Evolutionary conservation across 2,329 filamentous ascomycete species (phyloP).

Genomic region (Capronia americana): DNA sequence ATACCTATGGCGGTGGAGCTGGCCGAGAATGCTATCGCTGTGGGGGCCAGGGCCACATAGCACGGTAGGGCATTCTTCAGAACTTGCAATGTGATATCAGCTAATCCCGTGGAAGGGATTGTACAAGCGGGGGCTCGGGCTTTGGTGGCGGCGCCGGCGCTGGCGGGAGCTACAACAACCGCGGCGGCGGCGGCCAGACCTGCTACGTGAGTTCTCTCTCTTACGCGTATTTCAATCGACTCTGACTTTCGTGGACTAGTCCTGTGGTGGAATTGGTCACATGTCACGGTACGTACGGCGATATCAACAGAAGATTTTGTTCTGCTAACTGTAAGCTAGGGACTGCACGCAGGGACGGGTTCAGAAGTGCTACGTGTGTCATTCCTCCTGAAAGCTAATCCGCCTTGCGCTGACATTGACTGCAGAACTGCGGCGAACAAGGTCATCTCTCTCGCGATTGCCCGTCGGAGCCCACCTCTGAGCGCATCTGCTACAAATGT

Average conservation of each 20-base stretch:
- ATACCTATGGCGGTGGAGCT: conserved; percentile 56
- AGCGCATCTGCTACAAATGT: conserved; percentile 99
- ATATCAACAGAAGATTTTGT: not conserved
- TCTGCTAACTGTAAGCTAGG: conserved; percentile 62
- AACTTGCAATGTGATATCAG: conserved; percentile 66
- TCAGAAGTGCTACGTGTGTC: conserved; percentile 93
- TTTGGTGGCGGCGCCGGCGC: no score
- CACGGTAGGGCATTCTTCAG: conserved; percentile 69
- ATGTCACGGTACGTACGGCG: conserved; percentile 59
- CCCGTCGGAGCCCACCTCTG: conserved; percentile 84
- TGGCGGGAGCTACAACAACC: conserved; percentile 51
- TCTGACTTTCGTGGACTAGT: conserved; percentile 28
- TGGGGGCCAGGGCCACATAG: conserved; percentile 94
- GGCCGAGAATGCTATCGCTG: conserved; percentile 95
- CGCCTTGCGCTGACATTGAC: conserved; percentile 18
- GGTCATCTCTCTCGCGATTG: conserved; percentile 96
- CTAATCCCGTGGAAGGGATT: conserved; percentile 42
- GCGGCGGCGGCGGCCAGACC: conserved; percentile 70
- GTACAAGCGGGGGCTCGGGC: conserved; percentile 60
- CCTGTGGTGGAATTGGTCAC: conserved; percentile 94
- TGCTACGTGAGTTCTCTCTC: conserved; percentile 71
- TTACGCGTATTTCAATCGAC: not conserved
- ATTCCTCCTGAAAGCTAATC: not conserved
- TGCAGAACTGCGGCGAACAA: conserved; percentile 72
- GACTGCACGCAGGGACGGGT: conserved; percentile 86